Evolutionary conservation across 108 stramenopile genomes (phyloP).

Genomic region (Schizochytrium sp.): DNA sequence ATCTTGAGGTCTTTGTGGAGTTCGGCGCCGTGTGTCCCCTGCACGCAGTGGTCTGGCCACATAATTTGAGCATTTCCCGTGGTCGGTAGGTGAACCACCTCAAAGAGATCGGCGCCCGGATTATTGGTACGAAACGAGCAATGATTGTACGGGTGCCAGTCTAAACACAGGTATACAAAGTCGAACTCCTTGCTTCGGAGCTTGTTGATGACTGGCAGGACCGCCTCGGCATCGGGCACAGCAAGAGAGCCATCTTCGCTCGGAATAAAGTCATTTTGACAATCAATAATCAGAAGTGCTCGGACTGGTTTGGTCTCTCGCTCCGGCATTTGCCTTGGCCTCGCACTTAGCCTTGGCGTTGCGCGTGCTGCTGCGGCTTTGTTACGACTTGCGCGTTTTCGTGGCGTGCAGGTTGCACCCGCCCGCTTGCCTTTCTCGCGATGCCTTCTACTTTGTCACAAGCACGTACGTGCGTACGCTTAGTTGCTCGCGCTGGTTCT

Average conservation of each 20-base stretch:
- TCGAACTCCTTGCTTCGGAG: slow-evolving; percentile 6
- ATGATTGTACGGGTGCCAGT: slow-evolving; percentile 26
- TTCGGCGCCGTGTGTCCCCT: slow-evolving; percentile 15
- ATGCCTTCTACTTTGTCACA: too few relatives aligned
- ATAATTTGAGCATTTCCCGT: slow-evolving; percentile 21
- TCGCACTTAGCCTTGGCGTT: too few relatives aligned
- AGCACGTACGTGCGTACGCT: too few relatives aligned
- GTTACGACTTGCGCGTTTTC: too few relatives aligned
- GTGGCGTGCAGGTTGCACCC: too few relatives aligned
- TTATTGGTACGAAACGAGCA: slow-evolving; percentile 20
- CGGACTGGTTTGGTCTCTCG: not conserved
- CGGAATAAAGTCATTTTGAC: slow-evolving; percentile 20
- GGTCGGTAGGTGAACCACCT: not conserved
- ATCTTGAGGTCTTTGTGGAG: slow-evolving; percentile 6
- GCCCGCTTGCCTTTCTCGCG: too few relatives aligned
- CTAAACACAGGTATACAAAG: slow-evolving; percentile 16
- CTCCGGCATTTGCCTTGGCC: too few relatives aligned
- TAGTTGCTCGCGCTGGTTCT: too few relatives aligned
- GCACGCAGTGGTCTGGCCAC: slow-evolving; percentile 32
- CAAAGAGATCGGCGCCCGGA: slow-evolving; percentile 11
- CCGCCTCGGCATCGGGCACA: slow-evolving; percentile 14
- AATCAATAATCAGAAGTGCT: slow-evolving; percentile 17
- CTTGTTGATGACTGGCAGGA: slow-evolving; percentile 18
- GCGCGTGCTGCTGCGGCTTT: too few relatives aligned
- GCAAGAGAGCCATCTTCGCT: slow-evolving; percentile 18